Base-by-base conservation (phyloP, 2,329 filamentous ascomycete species). In the Fusarium cyanostomum region DNA sequence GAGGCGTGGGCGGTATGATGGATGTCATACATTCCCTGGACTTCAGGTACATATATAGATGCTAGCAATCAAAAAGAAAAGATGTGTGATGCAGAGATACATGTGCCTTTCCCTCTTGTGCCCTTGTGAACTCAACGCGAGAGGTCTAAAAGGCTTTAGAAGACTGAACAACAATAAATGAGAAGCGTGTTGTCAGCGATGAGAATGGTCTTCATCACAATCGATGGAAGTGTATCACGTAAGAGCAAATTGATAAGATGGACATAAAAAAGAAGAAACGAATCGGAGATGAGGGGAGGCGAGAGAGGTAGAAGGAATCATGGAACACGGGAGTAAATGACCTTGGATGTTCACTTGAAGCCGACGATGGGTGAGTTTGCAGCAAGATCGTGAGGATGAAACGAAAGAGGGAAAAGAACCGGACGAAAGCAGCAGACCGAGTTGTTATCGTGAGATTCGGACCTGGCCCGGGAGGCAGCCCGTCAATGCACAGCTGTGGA, bases 381-480 rank as follows among this genome's bases (percentile, higher is more conserved):
- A 31, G 24, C 8, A 52, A 35, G n/a, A 52, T 35, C 31, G 37
- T 51, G 27, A 52, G 30, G 27, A 28, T 39, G 31, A 56, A 46
- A 54, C 41, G 42, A 26, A 42, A 46, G 37, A 53, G 37, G 8
- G 15, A 28, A 24, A 52, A 42, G 48, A 28, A 44, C 18, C 26
- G 43, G 39, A 60, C 60, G 49, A 61, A 51, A 62, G 59, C 50
- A 34, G 30, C n/a, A 52, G 41, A 57, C 58, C 67, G 67, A 67
- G 31, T 66, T 64, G 68, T 70, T 70, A 70, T 70, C 67, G 67
- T 67, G 50, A 48, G 45, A 57, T 45, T 42, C 46, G 49, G 24
- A 42, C 42, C 35, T 46, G 11, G 49, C 37, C 63, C 54, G 50
- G 52, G 60, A 66, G 68, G 68, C 50, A 70, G 53, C 68, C 65